These are phyloP conservation scores for Globisporangium orthogonon DNA, from an alignment of 352 stramenopile species.

Conservation along the genomic window DNA sequence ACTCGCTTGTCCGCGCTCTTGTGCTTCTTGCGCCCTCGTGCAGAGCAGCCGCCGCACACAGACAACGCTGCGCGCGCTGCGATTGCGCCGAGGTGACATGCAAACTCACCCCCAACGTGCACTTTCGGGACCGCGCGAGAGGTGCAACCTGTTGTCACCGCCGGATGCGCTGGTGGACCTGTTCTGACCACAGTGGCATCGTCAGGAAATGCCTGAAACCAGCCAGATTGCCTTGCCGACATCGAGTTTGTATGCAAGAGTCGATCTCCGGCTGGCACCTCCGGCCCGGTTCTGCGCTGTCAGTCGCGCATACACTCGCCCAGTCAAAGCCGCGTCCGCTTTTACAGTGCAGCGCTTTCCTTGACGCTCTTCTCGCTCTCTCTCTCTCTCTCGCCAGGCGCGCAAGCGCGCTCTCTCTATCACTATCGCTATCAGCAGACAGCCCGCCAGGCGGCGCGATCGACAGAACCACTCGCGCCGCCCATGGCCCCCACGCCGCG, in stretches of 20 bases:
- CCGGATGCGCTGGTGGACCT: background rate
- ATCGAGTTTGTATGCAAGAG: background rate
- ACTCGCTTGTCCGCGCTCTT: background rate
- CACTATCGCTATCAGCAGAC: background rate
- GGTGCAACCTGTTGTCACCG: background rate
- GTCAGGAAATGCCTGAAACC: background rate
- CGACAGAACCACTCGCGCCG: background rate
- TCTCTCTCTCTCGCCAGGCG: background rate
- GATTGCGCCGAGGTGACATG: too few relatives aligned
- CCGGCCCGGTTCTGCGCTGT: background rate
- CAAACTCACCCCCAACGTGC: too few relatives aligned
- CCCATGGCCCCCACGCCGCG: too few relatives aligned
- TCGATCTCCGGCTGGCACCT: background rate
- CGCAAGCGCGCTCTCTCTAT: background rate
- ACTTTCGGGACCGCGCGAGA: too few relatives aligned
- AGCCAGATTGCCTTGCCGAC: background rate
- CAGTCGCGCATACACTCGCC: too few relatives aligned
- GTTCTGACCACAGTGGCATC: background rate
- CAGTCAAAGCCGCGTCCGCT: background rate
- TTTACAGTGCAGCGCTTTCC: background rate
- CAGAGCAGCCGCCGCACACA: too few relatives aligned
- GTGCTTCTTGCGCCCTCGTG: too few relatives aligned
- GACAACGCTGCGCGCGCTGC: too few relatives aligned
- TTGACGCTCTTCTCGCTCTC: background rate
- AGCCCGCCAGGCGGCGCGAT: background rate